Base-by-base conservation (phyloP, 352 stramenopile genomes). In the Pseudoperonospora humuli region DNA sequence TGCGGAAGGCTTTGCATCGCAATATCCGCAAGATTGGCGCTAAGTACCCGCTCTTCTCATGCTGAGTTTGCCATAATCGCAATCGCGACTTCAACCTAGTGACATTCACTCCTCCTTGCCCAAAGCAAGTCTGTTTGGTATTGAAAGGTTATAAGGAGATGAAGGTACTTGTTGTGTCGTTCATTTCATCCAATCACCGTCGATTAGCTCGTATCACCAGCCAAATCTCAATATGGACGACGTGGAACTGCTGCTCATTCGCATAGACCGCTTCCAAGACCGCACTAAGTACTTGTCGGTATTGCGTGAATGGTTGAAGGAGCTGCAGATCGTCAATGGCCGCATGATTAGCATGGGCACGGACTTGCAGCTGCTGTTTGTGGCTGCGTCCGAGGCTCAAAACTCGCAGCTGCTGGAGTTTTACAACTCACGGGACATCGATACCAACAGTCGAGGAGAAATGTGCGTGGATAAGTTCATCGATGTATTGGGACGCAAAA, bases 41-140 rank as follows among this genome's bases (percentile, higher is more conserved):
- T 27, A 81, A 85, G 58, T 92, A 88, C 37, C 55, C 69, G 17
- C 55, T 80, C 14, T 92, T 87, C 48, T 79, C 81, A 62, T 84
- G 48, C 56, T 87, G 48, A 80, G 6, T 35, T n/a, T n/a, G n/a
- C n/a, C n/a, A n/a, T n/a, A n/a, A n/a, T n/a, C n/a, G n/a, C n/a
- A n/a, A n/a, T n/a, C n/a, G n/a, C n/a, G n/a, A n/a, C n/a, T n/a
- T n/a, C n/a, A n/a, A n/a, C n/a, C n/a, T n/a, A n/a, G n/a, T n/a
- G n/a, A n/a, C n/a, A n/a, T n/a, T n/a, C n/a, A n/a, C n/a, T n/a
- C n/a, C n/a, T n/a, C n/a, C n/a, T n/a, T n/a, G n/a, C n/a, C n/a
- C n/a, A n/a, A n/a, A n/a, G n/a, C n/a, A n/a, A n/a, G n/a, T n/a
- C n/a, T n/a, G n/a, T n/a, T n/a, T n/a, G n/a, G n/a, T n/a, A n/a